phyloP scores from a whole-genome alignment of 2,329 filamentous ascomycete genomes.

The Cordyceps farinosa region DNA sequence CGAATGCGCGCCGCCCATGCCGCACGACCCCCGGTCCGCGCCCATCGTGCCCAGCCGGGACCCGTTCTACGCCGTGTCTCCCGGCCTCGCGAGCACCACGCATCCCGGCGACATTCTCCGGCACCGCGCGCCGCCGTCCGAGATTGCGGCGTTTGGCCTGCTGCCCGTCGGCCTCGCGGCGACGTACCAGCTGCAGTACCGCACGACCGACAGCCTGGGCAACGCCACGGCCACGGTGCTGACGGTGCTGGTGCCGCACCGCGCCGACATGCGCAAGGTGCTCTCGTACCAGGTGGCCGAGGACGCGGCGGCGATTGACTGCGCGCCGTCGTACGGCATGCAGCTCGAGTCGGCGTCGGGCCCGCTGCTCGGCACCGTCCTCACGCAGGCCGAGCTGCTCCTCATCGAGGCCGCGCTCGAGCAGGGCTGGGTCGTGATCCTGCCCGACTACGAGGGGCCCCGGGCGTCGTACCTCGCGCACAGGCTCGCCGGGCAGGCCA shows the following conservation, averaged over 20 bases:
- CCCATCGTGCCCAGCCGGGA: constrained; percentile 19
- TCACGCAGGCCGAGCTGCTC: constrained; percentile 24
- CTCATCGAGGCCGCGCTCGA: constrained; percentile 31
- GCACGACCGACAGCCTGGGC: constrained; percentile 35
- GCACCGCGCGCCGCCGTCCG: constrained; percentile 16
- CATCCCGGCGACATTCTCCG: constrained; percentile 20
- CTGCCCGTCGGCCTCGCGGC: constrained; percentile 23
- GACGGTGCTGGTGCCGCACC: constrained; percentile 36
- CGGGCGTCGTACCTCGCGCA: constrained; percentile 41
- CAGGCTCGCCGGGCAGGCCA: constrained; percentile 38
- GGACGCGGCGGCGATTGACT: constrained; percentile 37
- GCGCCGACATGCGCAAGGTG: constrained; percentile 27
- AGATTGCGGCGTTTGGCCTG: constrained; percentile 18
- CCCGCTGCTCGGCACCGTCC: constrained; percentile 36
- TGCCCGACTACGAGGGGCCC: constrained; percentile 46
- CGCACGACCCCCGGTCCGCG: not conserved
- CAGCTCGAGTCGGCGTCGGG: constrained; percentile 22
- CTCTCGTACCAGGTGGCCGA: constrained; percentile 43
- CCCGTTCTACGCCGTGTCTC: constrained; percentile 21
- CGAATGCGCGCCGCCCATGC: not conserved
- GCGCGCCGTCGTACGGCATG: constrained; percentile 27
- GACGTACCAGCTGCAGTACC: constrained; percentile 36
- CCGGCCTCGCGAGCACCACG: not conserved
- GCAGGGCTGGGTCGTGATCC: constrained; percentile 44
- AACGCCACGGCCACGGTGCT: constrained; percentile 36